phyloP scores from a whole-genome alignment of 1,284 basidiomycete species.

The Naganishia liquefaciens region DNA sequence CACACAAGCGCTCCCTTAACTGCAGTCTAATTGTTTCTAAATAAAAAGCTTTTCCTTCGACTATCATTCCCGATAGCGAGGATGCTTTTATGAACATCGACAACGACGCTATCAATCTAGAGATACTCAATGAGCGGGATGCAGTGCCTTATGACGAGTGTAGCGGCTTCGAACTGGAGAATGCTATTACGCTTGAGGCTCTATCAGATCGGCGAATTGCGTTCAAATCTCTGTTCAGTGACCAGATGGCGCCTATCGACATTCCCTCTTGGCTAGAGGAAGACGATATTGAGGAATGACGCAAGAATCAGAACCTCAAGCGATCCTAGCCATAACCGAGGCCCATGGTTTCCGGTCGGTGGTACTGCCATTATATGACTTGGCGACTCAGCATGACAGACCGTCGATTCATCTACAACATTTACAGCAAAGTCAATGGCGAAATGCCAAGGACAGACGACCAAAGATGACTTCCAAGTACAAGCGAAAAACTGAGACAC shows the following conservation, averaged over 20 bases:
- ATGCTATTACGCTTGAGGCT: not conserved
- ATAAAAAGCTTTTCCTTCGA: not conserved
- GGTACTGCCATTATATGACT: no score
- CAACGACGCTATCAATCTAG: slow-evolving; percentile 15
- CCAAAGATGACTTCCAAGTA: no score
- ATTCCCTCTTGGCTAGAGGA: slow-evolving; percentile 36
- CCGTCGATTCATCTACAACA: not conserved
- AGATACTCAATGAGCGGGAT: slow-evolving; percentile 44
- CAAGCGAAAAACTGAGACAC: not conserved
- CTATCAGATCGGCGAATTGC: not conserved
- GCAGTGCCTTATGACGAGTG: slow-evolving; percentile 38
- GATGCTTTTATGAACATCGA: not conserved
- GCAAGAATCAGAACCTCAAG: not conserved
- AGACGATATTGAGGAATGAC: slow-evolving; percentile 48
- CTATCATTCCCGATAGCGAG: slow-evolving; percentile 10
- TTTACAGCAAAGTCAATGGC: slow-evolving; percentile 9
- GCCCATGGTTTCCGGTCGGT: no score
- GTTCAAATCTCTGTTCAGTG: no score
- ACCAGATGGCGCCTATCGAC: no score
- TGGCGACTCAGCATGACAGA: no score
- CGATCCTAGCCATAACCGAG: no score
- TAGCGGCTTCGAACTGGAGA: slow-evolving; percentile 34
- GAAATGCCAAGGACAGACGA: not conserved
- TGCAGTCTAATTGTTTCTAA: not conserved
- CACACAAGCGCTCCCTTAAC: not conserved